Base-by-base conservation (phyloP, 139 green algal genomes). In the Edaphochlamys debaryana region DNA sequence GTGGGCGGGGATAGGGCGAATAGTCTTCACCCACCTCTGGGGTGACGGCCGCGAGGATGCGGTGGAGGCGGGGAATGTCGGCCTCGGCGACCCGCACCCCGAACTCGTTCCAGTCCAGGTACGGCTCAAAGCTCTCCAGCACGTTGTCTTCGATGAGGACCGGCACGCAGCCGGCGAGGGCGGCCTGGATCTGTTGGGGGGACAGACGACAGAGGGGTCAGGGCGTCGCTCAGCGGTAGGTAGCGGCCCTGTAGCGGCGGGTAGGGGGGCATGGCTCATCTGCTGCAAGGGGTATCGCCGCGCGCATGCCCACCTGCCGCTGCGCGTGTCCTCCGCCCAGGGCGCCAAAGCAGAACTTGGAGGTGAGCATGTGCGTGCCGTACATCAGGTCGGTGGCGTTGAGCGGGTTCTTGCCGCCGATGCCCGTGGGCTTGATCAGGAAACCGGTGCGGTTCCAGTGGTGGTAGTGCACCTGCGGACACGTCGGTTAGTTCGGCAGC, bases 121-220 rank as follows among this genome's bases (percentile, higher is more conserved):
- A 70, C 13, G 86, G 86, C 70, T 90, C 86, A 80, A 87, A 87
- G 0, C 80, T 74, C 80, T 90, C 75, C 23, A 80, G 50, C 50
- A 90, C 80, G 50, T 52, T 22, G 30, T 90, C 86, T 0, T 32
- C 54, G 32, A 83, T 85, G 11, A 67, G 4, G 34, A 79, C 50
- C 2, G 67, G 52, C 30, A 79, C 67, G 45, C 42, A 78, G 72
- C 68, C 67, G 1, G 38, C 52, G 8, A 78, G 54, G 5, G 54
- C 68, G 23, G 79, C 79, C 29, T 85, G 79, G 30, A 77, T 67
- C 66, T 77, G 52, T 3, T 6, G 52, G 52, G 4, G 52, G 52
- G 45, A n/a, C n/a, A n/a, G n/a, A n/a, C n/a, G n/a, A n/a, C n/a
- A n/a, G n/a, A n/a, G n/a, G n/a, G n/a, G n/a, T n/a, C n/a, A n/a